Conservation (phyloP, 202 grass and related monocot genomes). For the Musa balbisiana region DNA sequence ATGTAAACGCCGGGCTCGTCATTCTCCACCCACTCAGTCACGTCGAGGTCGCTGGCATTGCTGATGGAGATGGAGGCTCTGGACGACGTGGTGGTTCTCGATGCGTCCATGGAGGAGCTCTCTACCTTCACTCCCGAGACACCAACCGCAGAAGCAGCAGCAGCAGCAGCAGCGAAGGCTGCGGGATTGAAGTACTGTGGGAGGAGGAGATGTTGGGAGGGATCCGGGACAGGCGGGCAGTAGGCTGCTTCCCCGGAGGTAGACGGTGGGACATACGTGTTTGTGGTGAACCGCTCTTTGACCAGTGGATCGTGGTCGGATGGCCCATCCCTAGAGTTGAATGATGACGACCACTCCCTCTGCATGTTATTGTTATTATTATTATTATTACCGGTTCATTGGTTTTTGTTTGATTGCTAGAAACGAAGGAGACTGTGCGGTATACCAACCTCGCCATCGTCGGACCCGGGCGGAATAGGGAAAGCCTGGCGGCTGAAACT, state of each 20-base stretch:
- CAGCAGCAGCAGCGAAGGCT: background rate
- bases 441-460: conserved; percentile 33
- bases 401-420: too few species aligned
- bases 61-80: conserved; percentile 23
- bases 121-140: background rate
- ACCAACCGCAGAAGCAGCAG: background rate
- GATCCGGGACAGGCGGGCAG: conserved; percentile 58
- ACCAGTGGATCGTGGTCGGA: background rate
- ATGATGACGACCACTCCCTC: conserved; percentile 44
- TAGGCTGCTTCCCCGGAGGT: conserved; percentile 14
- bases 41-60: conserved; percentile 65
- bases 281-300: background rate
- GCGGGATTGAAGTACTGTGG: background rate
- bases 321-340: conserved; percentile 57
- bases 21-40: conserved; percentile 58
- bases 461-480: conserved; percentile 65
- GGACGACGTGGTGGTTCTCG: conserved; percentile 8
- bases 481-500: conserved; percentile 82
- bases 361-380: conserved; percentile 10
- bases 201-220: conserved; percentile 56
- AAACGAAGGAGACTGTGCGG: too few species aligned
- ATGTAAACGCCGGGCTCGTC: conserved; percentile 74
- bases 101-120: conserved; percentile 13
- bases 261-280: conserved; percentile 28
- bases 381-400: background rate